Conservation (phyloP, 495 filamentous ascomycete genomes). For the Aspergillus conjunctus region DNA sequence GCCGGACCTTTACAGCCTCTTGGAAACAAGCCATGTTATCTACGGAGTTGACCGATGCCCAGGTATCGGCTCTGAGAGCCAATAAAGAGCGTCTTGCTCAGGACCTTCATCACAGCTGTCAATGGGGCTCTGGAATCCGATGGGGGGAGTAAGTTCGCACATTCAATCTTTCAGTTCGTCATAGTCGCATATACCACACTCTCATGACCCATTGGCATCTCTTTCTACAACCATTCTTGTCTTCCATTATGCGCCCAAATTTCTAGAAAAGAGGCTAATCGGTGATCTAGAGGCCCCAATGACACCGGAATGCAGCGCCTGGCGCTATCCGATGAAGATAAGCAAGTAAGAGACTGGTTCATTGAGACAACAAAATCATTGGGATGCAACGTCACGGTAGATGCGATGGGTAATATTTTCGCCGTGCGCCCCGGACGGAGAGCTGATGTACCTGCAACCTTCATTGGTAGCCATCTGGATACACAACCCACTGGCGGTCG, state of each 20-base stretch:
- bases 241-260: not conserved
- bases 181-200: not conserved
- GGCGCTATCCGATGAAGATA: conserved; percentile 70
- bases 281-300: conserved; percentile 46
- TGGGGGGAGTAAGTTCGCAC: conserved; percentile 61
- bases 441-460: conserved; percentile 60
- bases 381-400: conserved; percentile 62
- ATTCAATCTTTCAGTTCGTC: not conserved
- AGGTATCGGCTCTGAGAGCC: conserved; percentile 53
- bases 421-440: conserved; percentile 64
- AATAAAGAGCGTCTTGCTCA: conserved; percentile 61
- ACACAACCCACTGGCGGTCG: conserved; percentile 77
- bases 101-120: conserved; percentile 65
- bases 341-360: conserved; percentile 75
- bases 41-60: conserved; percentile 42
- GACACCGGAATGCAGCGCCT: conserved; percentile 70
- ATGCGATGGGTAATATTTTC: conserved; percentile 77
- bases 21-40: conserved; percentile 39
- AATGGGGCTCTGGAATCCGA: conserved; percentile 65
- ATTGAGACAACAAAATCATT: conserved; percentile 62
- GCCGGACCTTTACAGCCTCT: conserved; percentile 34
- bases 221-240: not conserved
- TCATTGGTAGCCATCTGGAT: conserved; percentile 74
- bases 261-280: conserved; percentile 5
- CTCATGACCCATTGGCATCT: not conserved